Base-by-base conservation (phyloP, 2,329 filamentous ascomycete species). In the Colletotrichum magnum region DNA sequence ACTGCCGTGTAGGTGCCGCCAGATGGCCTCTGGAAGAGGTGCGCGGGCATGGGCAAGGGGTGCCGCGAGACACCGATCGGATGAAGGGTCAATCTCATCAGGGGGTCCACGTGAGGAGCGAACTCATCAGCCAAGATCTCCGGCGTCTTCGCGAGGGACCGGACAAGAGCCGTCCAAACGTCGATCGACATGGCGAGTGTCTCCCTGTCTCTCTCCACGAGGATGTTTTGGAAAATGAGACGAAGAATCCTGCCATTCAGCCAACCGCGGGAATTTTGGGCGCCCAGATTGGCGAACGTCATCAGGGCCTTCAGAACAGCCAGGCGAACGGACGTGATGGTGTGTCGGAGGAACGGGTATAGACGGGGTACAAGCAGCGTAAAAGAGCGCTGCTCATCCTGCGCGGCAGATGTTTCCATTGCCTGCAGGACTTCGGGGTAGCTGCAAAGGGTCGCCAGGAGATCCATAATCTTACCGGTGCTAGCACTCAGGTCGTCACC, bases 401-500 rank as follows among this genome's bases (percentile, higher is more conserved):
- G 87, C 7, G 90, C 89, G 7, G 95, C 95, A 64, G 97, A 97
- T 36, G 86, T 84, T 81, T 97, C 97, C 96, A 99, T 99, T 15
- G 95, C 93, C 70, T 95, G 90, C 39, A 99, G 83, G 7, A 98
- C 95, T 81, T 97, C 90, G 0, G 93, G 93, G 83, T 98, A 99
- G 72, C 94, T 93, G 83, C 96, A 99, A 2, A 99, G 89, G 69
- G 96, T 98, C 15, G 97, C 96, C 18, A 99, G 87, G 48, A 99
- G 88, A 79, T 99, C 97, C 97, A 99, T 99, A 63, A 99, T 97
- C 65, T 94, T 97, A 56, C 96, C 96, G 10, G 97, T 99, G 79
- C 96, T 98, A 4, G 96, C 96, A 79, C 95, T 98, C 18, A 99
- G 86, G 77, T 99, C 96, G 77, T 99, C 96, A 72, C 95, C 95